These are phyloP conservation scores for Lentinula lateritia DNA, from an alignment of 768 basidiomycete species.

Conservation along the genomic window DNA sequence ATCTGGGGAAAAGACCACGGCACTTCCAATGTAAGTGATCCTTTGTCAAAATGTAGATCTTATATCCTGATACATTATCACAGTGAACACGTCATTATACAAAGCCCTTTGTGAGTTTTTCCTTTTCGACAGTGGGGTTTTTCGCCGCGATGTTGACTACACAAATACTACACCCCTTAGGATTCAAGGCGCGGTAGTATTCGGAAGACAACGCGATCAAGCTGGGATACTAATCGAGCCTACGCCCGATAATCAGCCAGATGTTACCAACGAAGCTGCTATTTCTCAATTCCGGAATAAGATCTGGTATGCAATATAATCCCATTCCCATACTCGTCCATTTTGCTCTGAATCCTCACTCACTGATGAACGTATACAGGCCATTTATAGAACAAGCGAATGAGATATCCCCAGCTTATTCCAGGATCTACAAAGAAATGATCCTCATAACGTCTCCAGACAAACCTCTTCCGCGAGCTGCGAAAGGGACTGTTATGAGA, in stretches of 20 bases:
- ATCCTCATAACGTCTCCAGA: constrained; percentile 34
- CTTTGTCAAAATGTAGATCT: constrained; percentile 8
- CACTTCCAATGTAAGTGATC: constrained; percentile 20
- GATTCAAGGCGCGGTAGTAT: constrained; percentile 32
- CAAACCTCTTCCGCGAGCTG: constrained; percentile 38
- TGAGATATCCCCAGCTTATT: constrained; percentile 29
- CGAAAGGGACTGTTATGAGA: constrained; percentile 40
- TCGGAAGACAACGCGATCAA: constrained; percentile 32
- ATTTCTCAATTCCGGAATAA: constrained; percentile 27
- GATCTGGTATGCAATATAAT: constrained; percentile 25
- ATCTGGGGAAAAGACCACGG: constrained; percentile 27
- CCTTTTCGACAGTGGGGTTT: constrained; percentile 10
- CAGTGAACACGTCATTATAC: constrained; percentile 6
- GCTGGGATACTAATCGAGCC: constrained; percentile 27
- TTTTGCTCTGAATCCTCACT: background rate
- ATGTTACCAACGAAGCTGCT: constrained; percentile 21
- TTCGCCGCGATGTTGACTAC: too few relatives aligned
- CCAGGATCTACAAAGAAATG: constrained; percentile 48
- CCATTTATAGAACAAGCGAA: constrained; percentile 37
- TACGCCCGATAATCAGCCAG: constrained; percentile 17
- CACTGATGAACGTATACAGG: constrained; percentile 15
- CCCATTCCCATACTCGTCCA: too few relatives aligned
- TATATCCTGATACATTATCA: constrained; percentile 9
- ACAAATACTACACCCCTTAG: constrained; percentile 5
- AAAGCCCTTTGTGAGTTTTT: constrained; percentile 33